Evolutionary conservation across 2,329 filamentous ascomycete species (phyloP), one percentile per base, ranked within the genome.

Genomic region (Pseudogymnoascus sp.): DNA sequence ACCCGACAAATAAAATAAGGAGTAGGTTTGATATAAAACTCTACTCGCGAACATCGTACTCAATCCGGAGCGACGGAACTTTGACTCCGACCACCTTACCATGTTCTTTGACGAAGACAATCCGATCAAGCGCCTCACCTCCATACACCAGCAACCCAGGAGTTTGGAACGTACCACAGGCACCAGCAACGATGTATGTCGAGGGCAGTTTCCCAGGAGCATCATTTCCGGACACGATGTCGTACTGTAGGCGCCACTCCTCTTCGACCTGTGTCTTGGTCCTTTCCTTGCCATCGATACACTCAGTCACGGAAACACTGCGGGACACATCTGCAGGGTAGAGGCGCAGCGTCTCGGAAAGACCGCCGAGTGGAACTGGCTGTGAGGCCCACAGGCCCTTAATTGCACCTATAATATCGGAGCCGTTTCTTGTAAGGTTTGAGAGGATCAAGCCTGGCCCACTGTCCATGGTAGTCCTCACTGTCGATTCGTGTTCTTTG

Each of bases 351-450:
- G 44, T 54, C 26, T 54, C 26, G 9, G 44, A 54, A 17, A 54
- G 44, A 26, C 44, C 44, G n/a, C 44, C 44, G 9, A 54, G 26
- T 1, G 26, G 44, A 5, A 54, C 44, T 31, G 44, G 44, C 8
- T 54, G 44, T 4, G 26, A 33, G n/a, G 44, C 44, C 44, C 44
- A 54, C 26, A 54, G 26, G 2, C 44, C 29, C 5, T 33, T 4
- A 9, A 54, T 54, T 31, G 26, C 44, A 1, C 44, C n/a, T 3
- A 54, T 7, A 54, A 54, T 54, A 54, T 54, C 29, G n/a, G 29
- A 54, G 44, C 44, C 44, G 9, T 54, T 33, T n/a, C 44, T 33
- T 54, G 44, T 54, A 15, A 54, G 44, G n/a, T 54, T 54, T 54
- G 44, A 54, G 44, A 54, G 44, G 2, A 54, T 33, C 26, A 54